phyloP scores from a whole-genome alignment of 345 rosid species.

The Psidium guajava region DNA sequence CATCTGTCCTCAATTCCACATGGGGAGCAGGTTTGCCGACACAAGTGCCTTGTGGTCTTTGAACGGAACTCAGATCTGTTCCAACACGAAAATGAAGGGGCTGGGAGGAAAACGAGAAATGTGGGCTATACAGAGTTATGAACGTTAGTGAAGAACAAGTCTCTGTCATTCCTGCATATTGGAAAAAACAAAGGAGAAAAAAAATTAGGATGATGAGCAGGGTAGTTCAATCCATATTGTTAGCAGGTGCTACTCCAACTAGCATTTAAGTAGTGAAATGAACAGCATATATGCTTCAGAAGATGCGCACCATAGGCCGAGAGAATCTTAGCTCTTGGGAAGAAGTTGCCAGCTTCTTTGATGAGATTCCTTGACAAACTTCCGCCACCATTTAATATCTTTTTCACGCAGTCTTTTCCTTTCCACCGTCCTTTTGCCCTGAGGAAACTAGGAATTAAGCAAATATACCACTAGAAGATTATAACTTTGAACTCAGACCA shows the following conservation, averaged over 20 bases:
- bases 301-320: slow-evolving; percentile 64
- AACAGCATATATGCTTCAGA: neutral
- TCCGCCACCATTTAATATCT: slow-evolving; percentile 85
- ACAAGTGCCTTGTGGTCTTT: slow-evolving; percentile 43
- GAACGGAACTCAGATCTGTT: neutral
- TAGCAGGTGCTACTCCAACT: neutral
- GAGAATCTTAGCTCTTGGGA: slow-evolving; percentile 56
- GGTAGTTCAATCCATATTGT: neutral
- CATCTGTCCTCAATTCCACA: slow-evolving; percentile 43
- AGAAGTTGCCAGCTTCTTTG: slow-evolving; percentile 26
- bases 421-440: slow-evolving; percentile 37
- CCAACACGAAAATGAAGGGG: slow-evolving; percentile 4
- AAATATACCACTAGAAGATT: neutral
- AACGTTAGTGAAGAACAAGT: slow-evolving; percentile 74
- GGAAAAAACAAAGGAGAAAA: neutral
- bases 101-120: slow-evolving; percentile 6
- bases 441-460: neutral
- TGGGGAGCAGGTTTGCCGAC: slow-evolving; percentile 85
- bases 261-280: neutral
- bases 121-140: slow-evolving; percentile 45
- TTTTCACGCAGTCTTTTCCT: slow-evolving; percentile 32
- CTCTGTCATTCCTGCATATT: slow-evolving; percentile 72
- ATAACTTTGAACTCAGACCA: neutral
- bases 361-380: slow-evolving; percentile 43
- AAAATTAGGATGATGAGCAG: neutral